Conservation (phyloP, 2,329 filamentous ascomycete genomes). For the Gyromitra esculenta region DNA sequence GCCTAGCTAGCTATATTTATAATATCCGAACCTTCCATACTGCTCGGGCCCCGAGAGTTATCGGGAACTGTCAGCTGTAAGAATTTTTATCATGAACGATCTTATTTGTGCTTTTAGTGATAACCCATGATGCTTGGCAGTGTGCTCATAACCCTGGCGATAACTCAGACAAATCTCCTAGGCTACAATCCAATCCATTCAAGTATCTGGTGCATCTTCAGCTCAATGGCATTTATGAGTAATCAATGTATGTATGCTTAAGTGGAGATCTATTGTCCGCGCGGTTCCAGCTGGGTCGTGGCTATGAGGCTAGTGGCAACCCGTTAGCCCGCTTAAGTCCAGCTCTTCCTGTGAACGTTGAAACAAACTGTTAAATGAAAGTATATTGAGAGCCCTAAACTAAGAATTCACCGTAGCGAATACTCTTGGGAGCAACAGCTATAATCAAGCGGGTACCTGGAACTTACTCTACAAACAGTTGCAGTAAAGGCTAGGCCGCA, state of each 20-base stretch:
- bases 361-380: constrained; percentile 1
- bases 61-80: too few species aligned
- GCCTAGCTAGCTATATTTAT: neutral
- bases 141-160: neutral
- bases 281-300: constrained; percentile 19
- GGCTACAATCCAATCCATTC: neutral
- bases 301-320: neutral
- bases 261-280: constrained; percentile 27
- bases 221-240: neutral
- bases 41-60: too few species aligned
- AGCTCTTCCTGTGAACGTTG: constrained; percentile 5
- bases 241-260: constrained; percentile 1
- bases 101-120: neutral
- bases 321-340: neutral
- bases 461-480: neutral
- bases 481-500: neutral
- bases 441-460: neutral
- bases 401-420: neutral
- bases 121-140: constrained; percentile 5
- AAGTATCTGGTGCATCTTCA: neutral
- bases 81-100: too few species aligned
- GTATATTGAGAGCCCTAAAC: neutral
- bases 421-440: neutral
- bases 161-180: neutral
- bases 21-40: neutral